Percentiles rank a stretch among this genome's conserved stretches.
Evolutionary conservation across 208 protist species (phyloP).

Genomic region (Sergeia podlipaevii): DNA sequence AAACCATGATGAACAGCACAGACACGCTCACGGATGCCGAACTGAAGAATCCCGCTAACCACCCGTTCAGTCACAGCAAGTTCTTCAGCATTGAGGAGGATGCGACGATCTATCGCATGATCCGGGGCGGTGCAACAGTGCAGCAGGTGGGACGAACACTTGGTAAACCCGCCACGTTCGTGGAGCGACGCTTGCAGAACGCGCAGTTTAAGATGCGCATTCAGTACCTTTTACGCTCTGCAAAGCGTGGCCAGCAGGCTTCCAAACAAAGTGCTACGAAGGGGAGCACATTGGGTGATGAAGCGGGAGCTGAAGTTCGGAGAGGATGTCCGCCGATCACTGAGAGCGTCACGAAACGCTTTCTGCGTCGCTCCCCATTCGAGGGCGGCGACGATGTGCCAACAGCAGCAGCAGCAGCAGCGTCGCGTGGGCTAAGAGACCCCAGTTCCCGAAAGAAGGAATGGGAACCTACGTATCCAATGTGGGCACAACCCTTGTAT

Average conservation of each 20-base stretch:
- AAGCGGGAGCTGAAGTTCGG: too few relatives aligned
- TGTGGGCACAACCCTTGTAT: constrained; percentile 37
- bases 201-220: constrained; percentile 86
- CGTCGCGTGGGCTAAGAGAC: neutral
- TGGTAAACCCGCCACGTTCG: constrained; percentile 81
- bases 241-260: constrained; percentile 21
- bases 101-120: constrained; percentile 75
- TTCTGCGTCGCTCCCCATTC: too few relatives aligned
- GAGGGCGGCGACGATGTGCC: too few relatives aligned
- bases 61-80: constrained; percentile 85
- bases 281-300: too few relatives aligned
- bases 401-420: neutral
- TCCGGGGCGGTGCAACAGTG: constrained; percentile 79
- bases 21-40: constrained; percentile 51
- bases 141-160: constrained; percentile 72
- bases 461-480: constrained; percentile 67
- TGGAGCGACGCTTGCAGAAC: constrained; percentile 81
- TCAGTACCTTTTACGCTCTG: constrained; percentile 69
- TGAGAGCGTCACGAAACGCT: too few relatives aligned
- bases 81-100: constrained; percentile 89
- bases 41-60: constrained; percentile 78
- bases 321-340: too few relatives aligned
- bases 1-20: constrained; percentile 46
- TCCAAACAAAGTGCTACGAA: neutral
- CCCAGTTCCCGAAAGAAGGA: constrained; percentile 34